Conservation (phyloP, 129 eudicot species). For the Helianthus tuberosus region DNA sequence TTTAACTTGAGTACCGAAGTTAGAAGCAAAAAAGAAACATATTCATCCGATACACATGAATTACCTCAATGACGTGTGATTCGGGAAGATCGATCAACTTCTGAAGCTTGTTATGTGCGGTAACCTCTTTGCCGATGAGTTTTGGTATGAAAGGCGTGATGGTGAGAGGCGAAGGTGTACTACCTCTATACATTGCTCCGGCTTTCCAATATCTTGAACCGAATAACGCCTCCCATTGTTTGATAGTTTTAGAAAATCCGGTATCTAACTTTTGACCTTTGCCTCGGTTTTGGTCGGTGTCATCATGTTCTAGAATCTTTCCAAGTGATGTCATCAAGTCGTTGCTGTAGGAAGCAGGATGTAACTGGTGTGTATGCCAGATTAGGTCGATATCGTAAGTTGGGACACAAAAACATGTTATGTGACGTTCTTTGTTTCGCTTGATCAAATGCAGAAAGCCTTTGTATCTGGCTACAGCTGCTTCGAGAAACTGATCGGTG, state of each 20-base stretch:
- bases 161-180: conserved; percentile 63
- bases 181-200: conserved; percentile 91
- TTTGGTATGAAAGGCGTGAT: conserved; percentile 48
- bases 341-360: conserved; percentile 73
- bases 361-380: conserved; percentile 98
- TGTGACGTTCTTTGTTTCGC: conserved; percentile 68
- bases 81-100: conserved; percentile 48
- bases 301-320: conserved; percentile 88
- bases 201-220: conserved; percentile 93
- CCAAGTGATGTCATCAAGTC: conserved; percentile 64
- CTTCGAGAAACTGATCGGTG: conserved; percentile 59
- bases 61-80: conserved; percentile 61
- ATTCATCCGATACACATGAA: neutral
- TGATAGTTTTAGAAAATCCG: conserved; percentile 86
- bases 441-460: conserved; percentile 85
- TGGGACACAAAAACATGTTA: conserved; percentile 83
- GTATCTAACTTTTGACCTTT: conserved; percentile 80
- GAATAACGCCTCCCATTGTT: conserved; percentile 75
- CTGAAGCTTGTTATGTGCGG: conserved; percentile 27
- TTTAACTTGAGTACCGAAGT: neutral
- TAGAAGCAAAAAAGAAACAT: neutral
- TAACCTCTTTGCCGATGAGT: conserved; percentile 31
- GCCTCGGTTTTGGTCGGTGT: conserved; percentile 81
- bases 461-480: conserved; percentile 90
- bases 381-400: conserved; percentile 95